These are phyloP conservation scores for Hysterium pulicare DNA, from an alignment of 2,329 filamentous ascomycete genomes.

Conservation along the genomic window DNA sequence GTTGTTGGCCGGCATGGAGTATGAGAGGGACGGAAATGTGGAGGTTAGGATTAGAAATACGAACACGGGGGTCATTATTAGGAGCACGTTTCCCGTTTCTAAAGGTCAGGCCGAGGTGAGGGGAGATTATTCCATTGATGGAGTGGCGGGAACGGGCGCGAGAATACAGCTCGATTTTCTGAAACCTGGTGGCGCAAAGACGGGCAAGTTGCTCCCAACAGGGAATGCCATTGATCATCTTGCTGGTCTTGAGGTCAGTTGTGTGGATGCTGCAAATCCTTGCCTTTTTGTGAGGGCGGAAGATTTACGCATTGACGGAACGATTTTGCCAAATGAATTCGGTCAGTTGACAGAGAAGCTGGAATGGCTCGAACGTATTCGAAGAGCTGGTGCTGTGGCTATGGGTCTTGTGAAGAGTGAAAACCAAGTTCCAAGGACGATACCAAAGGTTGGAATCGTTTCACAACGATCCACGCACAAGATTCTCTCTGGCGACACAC, in stretches of 20 bases:
- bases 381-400: slow-evolving; percentile 53
- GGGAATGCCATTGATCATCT: slow-evolving; percentile 54
- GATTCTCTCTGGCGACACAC: slow-evolving; percentile 37
- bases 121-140: slow-evolving; percentile 62
- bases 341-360: slow-evolving; percentile 50
- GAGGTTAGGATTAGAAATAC: slow-evolving; percentile 66
- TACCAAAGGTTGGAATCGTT: slow-evolving; percentile 63
- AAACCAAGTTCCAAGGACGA: slow-evolving; percentile 50
- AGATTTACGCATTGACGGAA: slow-evolving; percentile 50
- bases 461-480: slow-evolving; percentile 38
- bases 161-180: slow-evolving; percentile 60
- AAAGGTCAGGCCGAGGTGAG: slow-evolving; percentile 46
- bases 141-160: slow-evolving; percentile 58
- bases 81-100: slow-evolving; percentile 54
- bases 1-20: slow-evolving; percentile 39
- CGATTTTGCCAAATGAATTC: slow-evolving; percentile 54
- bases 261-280: slow-evolving; percentile 63
- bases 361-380: slow-evolving; percentile 55
- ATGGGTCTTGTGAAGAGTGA: slow-evolving; percentile 58
- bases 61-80: slow-evolving; percentile 65
- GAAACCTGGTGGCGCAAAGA: slow-evolving; percentile 61
- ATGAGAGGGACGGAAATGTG: slow-evolving; percentile 29
- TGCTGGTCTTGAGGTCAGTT: slow-evolving; percentile 50
- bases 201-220: slow-evolving; percentile 60
- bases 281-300: slow-evolving; percentile 58